Percentiles rank a stretch among this genome's conserved stretches.
phyloP scores from a whole-genome alignment of 2,329 filamentous ascomycete genomes.

The Hypoxylon sp. region DNA sequence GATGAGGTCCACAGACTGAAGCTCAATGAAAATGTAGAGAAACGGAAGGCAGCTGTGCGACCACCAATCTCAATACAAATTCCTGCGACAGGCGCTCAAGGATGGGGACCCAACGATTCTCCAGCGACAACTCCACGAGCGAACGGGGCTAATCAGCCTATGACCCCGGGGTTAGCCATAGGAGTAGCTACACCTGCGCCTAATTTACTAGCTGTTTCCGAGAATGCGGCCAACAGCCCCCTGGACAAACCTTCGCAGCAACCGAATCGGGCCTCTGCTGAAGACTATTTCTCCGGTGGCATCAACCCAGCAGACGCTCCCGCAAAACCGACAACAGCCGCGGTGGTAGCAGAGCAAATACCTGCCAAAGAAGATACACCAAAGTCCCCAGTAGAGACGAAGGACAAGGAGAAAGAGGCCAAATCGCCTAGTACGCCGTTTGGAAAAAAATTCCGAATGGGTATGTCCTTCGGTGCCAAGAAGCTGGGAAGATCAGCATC shows the following conservation, averaged over 20 bases:
- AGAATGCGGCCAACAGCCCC: slow-evolving; percentile 56
- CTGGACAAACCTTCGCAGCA: slow-evolving; percentile 66
- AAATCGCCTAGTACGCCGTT: slow-evolving; percentile 67
- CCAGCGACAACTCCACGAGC: slow-evolving; percentile 68
- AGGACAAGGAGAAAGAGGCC: slow-evolving; percentile 59
- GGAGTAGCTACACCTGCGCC: slow-evolving; percentile 74
- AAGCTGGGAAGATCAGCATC: slow-evolving; percentile 78
- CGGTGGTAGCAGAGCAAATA: slow-evolving; percentile 54
- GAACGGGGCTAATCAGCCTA: slow-evolving; percentile 69
- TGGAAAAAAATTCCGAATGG: slow-evolving; percentile 48
- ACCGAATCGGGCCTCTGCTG: slow-evolving; percentile 67
- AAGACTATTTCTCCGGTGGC: slow-evolving; percentile 80
- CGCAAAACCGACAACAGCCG: slow-evolving; percentile 57
- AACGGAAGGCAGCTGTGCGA: slow-evolving; percentile 64
- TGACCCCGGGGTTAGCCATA: slow-evolving; percentile 81
- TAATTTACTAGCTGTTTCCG: slow-evolving; percentile 58
- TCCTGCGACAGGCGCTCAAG: slow-evolving; percentile 46
- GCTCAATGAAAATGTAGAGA: slow-evolving; percentile 70
- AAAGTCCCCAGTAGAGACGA: slow-evolving; percentile 66
- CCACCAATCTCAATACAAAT: slow-evolving; percentile 67
- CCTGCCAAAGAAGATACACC: slow-evolving; percentile 51
- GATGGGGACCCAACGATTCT: slow-evolving; percentile 55
- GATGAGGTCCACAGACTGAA: slow-evolving; percentile 78
- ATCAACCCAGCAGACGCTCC: slow-evolving; percentile 59
- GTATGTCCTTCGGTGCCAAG: slow-evolving; percentile 77